These are phyloP conservation scores for Lactarius hengduanensis DNA, from an alignment of 768 basidiomycete species.

Conservation along the genomic window DNA sequence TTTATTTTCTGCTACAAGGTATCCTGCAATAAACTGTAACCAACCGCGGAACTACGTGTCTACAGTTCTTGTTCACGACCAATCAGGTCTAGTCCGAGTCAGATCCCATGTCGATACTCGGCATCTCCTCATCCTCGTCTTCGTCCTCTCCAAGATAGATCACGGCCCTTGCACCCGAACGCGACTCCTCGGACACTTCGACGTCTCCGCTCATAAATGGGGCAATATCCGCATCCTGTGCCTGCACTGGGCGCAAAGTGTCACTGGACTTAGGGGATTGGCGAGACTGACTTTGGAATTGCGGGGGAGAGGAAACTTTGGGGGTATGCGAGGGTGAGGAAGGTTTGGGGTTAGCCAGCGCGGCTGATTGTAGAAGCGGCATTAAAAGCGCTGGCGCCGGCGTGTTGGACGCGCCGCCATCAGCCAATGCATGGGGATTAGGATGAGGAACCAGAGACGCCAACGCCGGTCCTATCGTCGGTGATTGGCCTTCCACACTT, in stretches of 20 bases:
- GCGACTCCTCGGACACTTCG: background rate
- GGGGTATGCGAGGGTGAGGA: background rate
- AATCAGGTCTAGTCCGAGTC: conserved; percentile 61
- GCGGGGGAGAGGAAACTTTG: background rate
- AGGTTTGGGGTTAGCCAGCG: background rate
- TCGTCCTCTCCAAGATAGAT: conserved; percentile 35
- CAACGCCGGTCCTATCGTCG: background rate
- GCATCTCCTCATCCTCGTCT: conserved; percentile 73
- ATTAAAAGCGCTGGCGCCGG: background rate
- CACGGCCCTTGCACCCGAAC: background rate
- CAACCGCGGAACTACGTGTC: background rate
- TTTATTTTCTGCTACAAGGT: too few species aligned
- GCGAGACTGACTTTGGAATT: background rate
- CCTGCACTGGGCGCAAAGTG: background rate
- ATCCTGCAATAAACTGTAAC: background rate
- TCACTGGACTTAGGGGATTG: background rate
- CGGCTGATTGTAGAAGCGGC: background rate
- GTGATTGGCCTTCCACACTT: background rate
- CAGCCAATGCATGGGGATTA: background rate
- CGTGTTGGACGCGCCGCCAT: background rate
- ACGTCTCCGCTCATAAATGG: conserved; percentile 6
- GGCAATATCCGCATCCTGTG: background rate
- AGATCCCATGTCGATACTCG: conserved; percentile 72
- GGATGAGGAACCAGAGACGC: background rate
- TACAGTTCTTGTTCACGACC: background rate